Percentiles rank a stretch among this genome's conserved stretches.
Evolutionary conservation across 345 rosid species (phyloP).

Genomic region (Moringa oleifera): DNA sequence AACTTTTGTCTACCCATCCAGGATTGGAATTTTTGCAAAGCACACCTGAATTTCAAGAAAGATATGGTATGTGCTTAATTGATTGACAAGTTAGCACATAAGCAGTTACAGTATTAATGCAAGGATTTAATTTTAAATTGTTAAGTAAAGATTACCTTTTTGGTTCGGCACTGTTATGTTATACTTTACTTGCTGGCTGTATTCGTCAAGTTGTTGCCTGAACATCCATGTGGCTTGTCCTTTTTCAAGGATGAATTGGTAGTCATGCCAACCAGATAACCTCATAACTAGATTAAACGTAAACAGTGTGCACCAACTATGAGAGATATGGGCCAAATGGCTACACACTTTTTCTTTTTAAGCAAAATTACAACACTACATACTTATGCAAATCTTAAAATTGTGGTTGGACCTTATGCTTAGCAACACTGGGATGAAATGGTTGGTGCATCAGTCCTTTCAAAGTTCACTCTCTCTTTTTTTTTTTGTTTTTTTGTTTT

Average conservation of each 20-base stretch:
- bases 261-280: neutral
- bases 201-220: neutral
- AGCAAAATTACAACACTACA: too few relatives aligned
- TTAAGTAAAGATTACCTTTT: neutral
- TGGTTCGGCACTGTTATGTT: neutral
- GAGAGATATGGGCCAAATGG: too few relatives aligned
- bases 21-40: constrained; percentile 73
- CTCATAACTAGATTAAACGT: too few relatives aligned
- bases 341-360: too few relatives aligned
- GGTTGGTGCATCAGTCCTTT: too few relatives aligned
- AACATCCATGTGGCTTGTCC: neutral
- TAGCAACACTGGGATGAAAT: too few relatives aligned
- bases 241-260: neutral
- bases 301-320: too few relatives aligned
- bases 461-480: too few relatives aligned
- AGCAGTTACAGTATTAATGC: neutral
- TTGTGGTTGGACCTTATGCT: too few relatives aligned
- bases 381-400: too few relatives aligned
- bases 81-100: neutral
- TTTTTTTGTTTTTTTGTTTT: too few relatives aligned
- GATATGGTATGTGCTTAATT: constrained; percentile 61
- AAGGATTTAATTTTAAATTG: neutral
- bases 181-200: neutral
- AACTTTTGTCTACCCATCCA: constrained; percentile 75
- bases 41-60: constrained; percentile 85